Percentiles rank a stretch among this genome's conserved stretches.
Conservation (phyloP, 2,329 filamentous ascomycete genomes). For the Eutypa lata region DNA sequence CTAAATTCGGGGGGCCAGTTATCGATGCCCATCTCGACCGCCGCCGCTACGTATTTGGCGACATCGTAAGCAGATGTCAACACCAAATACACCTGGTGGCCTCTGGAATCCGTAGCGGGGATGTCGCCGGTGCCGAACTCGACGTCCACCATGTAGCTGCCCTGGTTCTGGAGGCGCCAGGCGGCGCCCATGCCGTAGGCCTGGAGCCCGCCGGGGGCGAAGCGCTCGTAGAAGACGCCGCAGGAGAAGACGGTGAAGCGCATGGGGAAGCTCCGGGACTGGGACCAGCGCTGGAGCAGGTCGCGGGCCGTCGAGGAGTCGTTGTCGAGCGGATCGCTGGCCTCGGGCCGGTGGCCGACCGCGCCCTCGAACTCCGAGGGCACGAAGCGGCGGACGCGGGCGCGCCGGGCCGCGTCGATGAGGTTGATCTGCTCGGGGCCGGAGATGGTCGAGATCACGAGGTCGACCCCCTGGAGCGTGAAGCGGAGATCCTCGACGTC, state of each 20-base stretch:
- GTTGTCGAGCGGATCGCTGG: conserved; percentile 58
- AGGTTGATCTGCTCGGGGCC: conserved; percentile 65
- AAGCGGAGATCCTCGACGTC: conserved; percentile 57
- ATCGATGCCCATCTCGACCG: conserved; percentile 57
- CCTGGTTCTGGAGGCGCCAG: conserved; percentile 53
- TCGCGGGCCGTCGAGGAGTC: conserved; percentile 53
- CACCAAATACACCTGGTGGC: conserved; percentile 53
- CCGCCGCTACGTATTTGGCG: conserved; percentile 67
- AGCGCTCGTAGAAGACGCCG: conserved; percentile 73
- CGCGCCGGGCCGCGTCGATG: conserved; percentile 66
- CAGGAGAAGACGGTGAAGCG: conserved; percentile 70
- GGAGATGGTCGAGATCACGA: conserved; percentile 71
- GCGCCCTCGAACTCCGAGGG: conserved; percentile 74
- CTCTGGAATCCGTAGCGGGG: conserved; percentile 50
- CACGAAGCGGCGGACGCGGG: conserved; percentile 65
- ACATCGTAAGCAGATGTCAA: conserved; percentile 70
- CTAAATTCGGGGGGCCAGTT: conserved; percentile 67
- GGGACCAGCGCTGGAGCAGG: conserved; percentile 46
- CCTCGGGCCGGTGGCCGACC: conserved; percentile 48
- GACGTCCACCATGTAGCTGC: conserved; percentile 65
- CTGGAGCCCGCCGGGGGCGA: conserved; percentile 64
- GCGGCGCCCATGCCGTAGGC: conserved; percentile 55
- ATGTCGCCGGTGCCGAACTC: conserved; percentile 56
- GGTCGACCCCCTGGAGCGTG: conserved; percentile 67
- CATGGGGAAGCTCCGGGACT: conserved; percentile 48